Evolutionary conservation across 441 rosid genomes (phyloP).

Genomic region (Mallotus repandus): DNA sequence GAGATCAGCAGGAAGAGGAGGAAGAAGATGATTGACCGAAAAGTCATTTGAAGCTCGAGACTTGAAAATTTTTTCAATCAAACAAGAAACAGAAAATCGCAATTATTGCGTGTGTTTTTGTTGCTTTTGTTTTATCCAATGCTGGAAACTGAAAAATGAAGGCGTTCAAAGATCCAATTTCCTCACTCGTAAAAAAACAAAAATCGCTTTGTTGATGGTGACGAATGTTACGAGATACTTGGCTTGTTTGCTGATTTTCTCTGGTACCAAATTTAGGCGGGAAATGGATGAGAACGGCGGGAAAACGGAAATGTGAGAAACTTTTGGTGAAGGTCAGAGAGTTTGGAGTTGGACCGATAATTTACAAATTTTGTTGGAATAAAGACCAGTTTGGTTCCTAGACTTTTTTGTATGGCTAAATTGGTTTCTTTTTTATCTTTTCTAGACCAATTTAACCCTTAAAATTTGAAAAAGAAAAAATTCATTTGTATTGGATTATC

Average conservation of each 20-base stretch:
- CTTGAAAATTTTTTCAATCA: not conserved
- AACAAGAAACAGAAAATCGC: not conserved
- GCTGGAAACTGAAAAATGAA: not conserved
- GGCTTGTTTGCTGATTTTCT: not conserved
- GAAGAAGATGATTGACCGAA: constrained; percentile 12
- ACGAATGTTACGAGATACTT: not conserved
- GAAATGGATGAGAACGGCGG: not conserved
- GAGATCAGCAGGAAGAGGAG: constrained; percentile 27
- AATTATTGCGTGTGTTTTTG: not conserved
- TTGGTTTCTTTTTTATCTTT: no score
- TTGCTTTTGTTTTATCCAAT: no score
- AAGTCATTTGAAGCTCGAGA: constrained; percentile 24
- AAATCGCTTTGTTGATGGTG: not conserved
- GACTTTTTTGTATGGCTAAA: no score
- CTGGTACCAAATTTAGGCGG: constrained; percentile 5
- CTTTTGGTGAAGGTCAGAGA: not conserved
- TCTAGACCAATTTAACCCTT: no score
- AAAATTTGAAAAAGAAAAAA: no score
- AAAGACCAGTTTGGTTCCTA: no score
- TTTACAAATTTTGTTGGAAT: no score
- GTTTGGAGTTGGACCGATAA: no score
- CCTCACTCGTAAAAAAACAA: not conserved
- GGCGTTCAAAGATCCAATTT: no score
- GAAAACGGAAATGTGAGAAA: not conserved
- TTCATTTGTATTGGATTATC: no score